Evolutionary conservation across 768 basidiomycete species (phyloP), one percentile per base, ranked within the genome.

Genomic region (Psilocybe tampanensis): DNA sequence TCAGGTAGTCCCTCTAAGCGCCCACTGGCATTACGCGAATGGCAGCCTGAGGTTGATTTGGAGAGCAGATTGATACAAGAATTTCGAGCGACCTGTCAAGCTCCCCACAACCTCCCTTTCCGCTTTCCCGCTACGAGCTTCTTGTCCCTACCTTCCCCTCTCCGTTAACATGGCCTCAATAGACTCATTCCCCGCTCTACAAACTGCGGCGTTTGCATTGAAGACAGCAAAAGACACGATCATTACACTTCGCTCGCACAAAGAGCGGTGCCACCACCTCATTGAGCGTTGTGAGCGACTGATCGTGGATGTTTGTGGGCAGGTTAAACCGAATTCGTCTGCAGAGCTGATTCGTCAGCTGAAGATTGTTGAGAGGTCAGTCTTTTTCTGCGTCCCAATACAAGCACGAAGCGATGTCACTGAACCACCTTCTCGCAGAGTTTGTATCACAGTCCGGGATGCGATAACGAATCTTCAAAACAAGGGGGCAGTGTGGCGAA

Each of bases 201-300:
- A 57, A 26, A 13, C 51, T 2, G 55, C 55, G 11, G 48, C 29
- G 7, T 44, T 57, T 32, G 55, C 55, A 12, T 22, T 58, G 51
- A 58, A 58, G 42, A 47, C 42, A 3, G 55, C 55, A 13, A 58
- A 26, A 36, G 56, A 58, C 19, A 58, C 49, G 13, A 29, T 57
- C 4, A 48, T 48, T 13, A 32, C 42, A 5, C 39, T 57, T 26
- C 44, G 42, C 6, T 51, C 34, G 34, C 56, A 52, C 29, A 43
- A 53, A 23, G 56, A 52, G 22, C 33, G 56, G 19, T 52, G 51
- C 33, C 18, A 47, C 19, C 29, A 44, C 11, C 50, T 58, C 17
- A 42, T 48, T 22, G 56, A 58, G 22, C 56, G 56, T n/a, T 52
- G 56, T 29, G 32, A 58, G 21, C 24, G n/a, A 21, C 44, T 52